Evolutionary conservation across 768 basidiomycete genomes (phyloP).

Genomic region (Lactarius quietus): DNA sequence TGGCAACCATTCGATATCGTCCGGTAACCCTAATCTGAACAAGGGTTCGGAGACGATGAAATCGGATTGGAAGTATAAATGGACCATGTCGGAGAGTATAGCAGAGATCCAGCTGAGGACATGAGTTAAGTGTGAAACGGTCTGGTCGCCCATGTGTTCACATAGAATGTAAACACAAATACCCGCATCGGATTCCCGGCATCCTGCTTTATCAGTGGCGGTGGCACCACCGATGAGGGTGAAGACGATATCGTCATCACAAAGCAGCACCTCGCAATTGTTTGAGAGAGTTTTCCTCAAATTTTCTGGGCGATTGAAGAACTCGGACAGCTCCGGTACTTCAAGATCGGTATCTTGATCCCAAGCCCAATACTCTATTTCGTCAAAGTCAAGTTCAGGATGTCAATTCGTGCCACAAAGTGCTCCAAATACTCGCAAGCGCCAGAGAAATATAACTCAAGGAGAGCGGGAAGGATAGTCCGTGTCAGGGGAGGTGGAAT

Average conservation of each 20-base stretch:
- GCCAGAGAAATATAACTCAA: too few species aligned
- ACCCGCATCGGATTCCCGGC: neutral
- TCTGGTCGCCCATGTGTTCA: neutral
- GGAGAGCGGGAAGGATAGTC: too few species aligned
- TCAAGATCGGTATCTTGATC: neutral
- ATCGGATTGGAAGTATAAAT: too few species aligned
- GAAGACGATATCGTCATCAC: neutral
- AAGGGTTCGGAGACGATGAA: too few species aligned
- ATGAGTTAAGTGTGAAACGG: neutral
- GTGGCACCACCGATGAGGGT: neutral
- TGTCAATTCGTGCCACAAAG: too few species aligned
- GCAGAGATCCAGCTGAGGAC: neutral
- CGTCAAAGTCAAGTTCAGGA: neutral
- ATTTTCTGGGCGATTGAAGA: neutral
- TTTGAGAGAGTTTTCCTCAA: neutral
- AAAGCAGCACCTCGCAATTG: neutral
- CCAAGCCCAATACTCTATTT: neutral
- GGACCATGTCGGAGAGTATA: neutral
- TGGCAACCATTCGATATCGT: too few species aligned
- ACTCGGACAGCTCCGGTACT: neutral
- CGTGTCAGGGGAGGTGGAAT: too few species aligned
- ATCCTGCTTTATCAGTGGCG: neutral
- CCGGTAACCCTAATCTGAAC: too few species aligned
- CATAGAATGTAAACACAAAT: neutral
- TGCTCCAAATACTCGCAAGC: too few species aligned